Conservation (phyloP, 208 protist species). For the Vickermania ingenoplastis region DNA sequence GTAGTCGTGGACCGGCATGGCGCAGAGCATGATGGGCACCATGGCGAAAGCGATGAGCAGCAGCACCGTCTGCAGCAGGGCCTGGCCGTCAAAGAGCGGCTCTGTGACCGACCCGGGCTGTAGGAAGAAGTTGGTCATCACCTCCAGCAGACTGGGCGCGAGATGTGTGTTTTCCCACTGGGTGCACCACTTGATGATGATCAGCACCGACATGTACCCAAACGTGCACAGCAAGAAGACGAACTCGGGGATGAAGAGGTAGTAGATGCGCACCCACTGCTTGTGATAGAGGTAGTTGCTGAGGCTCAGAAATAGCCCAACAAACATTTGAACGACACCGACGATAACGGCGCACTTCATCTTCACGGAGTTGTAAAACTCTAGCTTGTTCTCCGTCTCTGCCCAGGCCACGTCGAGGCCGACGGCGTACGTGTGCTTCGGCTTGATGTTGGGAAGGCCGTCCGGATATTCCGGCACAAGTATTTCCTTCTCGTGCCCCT, state of each 20-base stretch:
- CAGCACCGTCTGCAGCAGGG: conserved; percentile 53
- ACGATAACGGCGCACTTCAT: conserved; percentile 98
- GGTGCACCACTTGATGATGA: conserved; percentile 95
- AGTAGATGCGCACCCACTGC: conserved; percentile 71
- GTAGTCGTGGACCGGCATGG: conserved; percentile 63
- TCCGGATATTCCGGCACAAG: conserved; percentile 10
- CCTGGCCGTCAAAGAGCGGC: conserved; percentile 46
- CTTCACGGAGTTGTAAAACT: conserved; percentile 98
- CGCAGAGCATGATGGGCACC: conserved; percentile 85
- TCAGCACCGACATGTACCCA: conserved; percentile 96
- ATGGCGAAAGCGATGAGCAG: conserved; percentile 60
- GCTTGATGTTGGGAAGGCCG: conserved; percentile 33
- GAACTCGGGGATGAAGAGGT: conserved; percentile 95
- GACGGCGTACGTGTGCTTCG: conserved; percentile 41
- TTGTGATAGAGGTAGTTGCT: conserved; percentile 90
- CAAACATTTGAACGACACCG: conserved; percentile 94
- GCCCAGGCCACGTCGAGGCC: conserved; percentile 86
- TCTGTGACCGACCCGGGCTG: conserved; percentile 22
- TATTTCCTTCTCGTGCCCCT: not conserved
- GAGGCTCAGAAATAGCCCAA: conserved; percentile 89
- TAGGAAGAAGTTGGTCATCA: conserved; percentile 94
- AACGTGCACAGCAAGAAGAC: conserved; percentile 93
- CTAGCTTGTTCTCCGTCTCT: conserved; percentile 93
- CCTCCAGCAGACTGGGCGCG: conserved; percentile 74
- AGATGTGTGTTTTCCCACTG: conserved; percentile 40